Evolutionary conservation across 148 eudicot species (phyloP).

Genomic region (Spergularia marina): DNA sequence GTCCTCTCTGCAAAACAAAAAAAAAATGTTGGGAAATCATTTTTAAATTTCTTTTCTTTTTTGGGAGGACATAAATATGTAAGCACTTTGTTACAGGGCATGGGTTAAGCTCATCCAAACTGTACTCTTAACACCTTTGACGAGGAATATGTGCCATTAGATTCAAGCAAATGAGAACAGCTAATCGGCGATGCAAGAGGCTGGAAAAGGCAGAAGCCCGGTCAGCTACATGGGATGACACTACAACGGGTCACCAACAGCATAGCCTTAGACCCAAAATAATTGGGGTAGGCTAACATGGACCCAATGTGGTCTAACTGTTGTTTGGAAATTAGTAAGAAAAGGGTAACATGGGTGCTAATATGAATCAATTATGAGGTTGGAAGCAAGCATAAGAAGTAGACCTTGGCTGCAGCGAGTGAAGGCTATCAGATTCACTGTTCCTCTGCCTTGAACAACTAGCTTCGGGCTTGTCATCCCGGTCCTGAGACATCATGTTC

Average conservation of each 20-base stretch:
- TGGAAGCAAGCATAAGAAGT: not conserved
- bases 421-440: not conserved
- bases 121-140: not conserved
- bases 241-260: too few species aligned
- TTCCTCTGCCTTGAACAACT: conserved; percentile 9
- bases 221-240: not conserved
- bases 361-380: not conserved
- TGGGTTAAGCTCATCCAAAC: not conserved
- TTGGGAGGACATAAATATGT: too few species aligned
- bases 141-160: not conserved
- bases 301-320: too few species aligned
- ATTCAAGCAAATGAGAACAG: not conserved
- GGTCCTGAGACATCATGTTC: not conserved
- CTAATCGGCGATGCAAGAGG: not conserved
- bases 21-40: not conserved
- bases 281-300: too few species aligned
- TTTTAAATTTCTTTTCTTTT: too few species aligned
- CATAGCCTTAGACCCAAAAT: too few species aligned
- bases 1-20: conserved; percentile 15
- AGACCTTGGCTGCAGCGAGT: conserved; percentile 13
- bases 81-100: too few species aligned
- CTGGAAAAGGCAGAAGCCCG: not conserved
- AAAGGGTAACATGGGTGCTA: not conserved
- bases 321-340: not conserved
- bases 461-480: conserved; percentile 10